These are phyloP conservation scores for Poa pratensis DNA, from an alignment of 176 grass and related monocot species.

Conservation along the genomic window DNA sequence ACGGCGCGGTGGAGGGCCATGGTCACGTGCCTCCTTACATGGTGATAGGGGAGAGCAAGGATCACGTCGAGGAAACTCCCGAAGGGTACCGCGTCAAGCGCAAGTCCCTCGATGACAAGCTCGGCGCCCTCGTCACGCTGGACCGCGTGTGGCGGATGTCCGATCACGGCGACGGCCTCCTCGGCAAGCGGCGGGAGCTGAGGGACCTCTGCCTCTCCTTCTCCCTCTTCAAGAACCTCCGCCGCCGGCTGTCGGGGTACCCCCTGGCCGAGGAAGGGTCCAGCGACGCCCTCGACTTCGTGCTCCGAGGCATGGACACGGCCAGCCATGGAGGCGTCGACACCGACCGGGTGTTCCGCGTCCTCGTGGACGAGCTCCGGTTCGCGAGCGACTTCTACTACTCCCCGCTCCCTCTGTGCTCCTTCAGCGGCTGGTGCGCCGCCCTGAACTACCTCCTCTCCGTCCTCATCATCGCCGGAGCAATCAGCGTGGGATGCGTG, in stretches of 20 bases:
- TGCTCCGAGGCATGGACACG: conserved; percentile 43
- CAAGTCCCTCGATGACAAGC: not conserved
- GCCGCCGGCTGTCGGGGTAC: not conserved
- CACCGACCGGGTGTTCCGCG: conserved; percentile 27
- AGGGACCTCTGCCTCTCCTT: conserved; percentile 50
- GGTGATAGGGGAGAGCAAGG: conserved; percentile 34
- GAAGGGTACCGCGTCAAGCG: conserved; percentile 30
- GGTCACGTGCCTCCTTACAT: conserved; percentile 10
- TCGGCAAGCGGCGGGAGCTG: not conserved
- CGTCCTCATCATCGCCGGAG: conserved; percentile 31
- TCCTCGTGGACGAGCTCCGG: conserved; percentile 44
- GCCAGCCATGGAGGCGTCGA: not conserved
- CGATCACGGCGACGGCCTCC: not conserved
- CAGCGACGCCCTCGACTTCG: conserved; percentile 31
- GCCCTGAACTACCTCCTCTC: not conserved
- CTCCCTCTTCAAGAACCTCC: conserved; percentile 40
- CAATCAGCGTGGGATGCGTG: not conserved
- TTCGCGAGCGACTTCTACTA: conserved; percentile 54
- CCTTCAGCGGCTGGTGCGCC: conserved; percentile 22
- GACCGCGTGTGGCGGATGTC: conserved; percentile 29
- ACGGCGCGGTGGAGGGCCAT: not conserved
- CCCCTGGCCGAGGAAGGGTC: conserved; percentile 30
- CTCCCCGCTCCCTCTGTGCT: conserved; percentile 9
- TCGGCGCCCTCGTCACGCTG: conserved; percentile 10
- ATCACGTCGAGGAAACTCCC: conserved; percentile 12